Evolutionary conservation across 1,139 yeast genomes (phyloP).

Genomic region (Yamadazyma mexicana): DNA sequence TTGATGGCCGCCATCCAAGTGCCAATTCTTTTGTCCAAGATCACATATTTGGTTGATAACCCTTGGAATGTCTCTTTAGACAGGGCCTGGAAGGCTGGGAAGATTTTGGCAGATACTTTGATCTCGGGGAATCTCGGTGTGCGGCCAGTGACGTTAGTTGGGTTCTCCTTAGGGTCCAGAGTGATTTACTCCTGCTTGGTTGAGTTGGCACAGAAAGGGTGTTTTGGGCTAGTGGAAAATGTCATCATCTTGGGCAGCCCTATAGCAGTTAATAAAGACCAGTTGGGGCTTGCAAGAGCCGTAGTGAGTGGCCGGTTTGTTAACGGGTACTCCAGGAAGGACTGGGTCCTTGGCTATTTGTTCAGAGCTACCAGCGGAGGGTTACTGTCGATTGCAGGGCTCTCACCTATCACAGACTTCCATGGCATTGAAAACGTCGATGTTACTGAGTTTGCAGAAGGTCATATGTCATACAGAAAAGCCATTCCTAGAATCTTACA

Average conservation of each 20-base stretch:
- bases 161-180: slow-evolving; percentile 92
- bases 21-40: slow-evolving; percentile 87
- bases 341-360: slow-evolving; percentile 94
- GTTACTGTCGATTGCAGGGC: slow-evolving; percentile 83
- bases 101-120: slow-evolving; percentile 86
- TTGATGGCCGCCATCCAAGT: slow-evolving; percentile 94
- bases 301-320: slow-evolving; percentile 90
- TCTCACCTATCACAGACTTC: slow-evolving; percentile 67
- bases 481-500: slow-evolving; percentile 82
- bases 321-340: slow-evolving; percentile 88
- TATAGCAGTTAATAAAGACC: slow-evolving; percentile 74
- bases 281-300: slow-evolving; percentile 74
- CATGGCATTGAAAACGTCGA: slow-evolving; percentile 80
- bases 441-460: slow-evolving; percentile 83
- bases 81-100: slow-evolving; percentile 96
- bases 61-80: slow-evolving; percentile 98
- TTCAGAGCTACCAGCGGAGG: slow-evolving; percentile 98
- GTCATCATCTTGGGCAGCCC: slow-evolving; percentile 92
- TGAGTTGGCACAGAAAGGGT: slow-evolving; percentile 84
- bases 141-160: slow-evolving; percentile 88
- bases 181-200: slow-evolving; percentile 87
- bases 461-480: slow-evolving; percentile 95
- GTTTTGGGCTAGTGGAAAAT: slow-evolving; percentile 85
- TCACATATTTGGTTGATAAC: slow-evolving; percentile 87
- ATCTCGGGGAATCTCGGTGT: slow-evolving; percentile 87